phyloP scores from a whole-genome alignment of 768 basidiomycete genomes.

The Tylopilus felleus region DNA sequence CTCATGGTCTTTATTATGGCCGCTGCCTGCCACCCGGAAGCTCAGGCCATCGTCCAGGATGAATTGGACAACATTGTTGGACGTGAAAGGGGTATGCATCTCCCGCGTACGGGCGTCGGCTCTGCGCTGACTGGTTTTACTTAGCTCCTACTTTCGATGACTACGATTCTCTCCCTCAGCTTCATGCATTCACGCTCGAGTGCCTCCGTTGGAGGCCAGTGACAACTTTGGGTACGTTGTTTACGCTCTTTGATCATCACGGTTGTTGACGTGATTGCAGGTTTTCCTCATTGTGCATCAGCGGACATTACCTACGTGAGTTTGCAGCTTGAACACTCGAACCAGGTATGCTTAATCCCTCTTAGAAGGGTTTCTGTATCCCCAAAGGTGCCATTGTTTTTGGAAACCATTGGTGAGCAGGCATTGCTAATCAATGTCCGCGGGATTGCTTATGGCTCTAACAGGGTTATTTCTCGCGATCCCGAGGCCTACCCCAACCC shows the following conservation, averaged over 20 bases:
- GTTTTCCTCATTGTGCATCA: conserved; percentile 63
- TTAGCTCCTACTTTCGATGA: conserved; percentile 43
- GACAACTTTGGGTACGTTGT: conserved; percentile 27
- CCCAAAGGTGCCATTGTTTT: conserved; percentile 36
- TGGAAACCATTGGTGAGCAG: conserved; percentile 34
- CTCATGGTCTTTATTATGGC: conserved; percentile 58
- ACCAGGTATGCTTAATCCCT: conserved; percentile 2
- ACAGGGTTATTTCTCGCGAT: conserved; percentile 55
- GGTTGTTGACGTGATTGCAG: conserved; percentile 21
- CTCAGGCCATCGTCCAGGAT: conserved; percentile 48
- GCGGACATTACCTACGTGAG: conserved; percentile 62
- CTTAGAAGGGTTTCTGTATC: conserved; percentile 34
- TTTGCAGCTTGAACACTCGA: background rate
- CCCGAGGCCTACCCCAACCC: conserved; percentile 57
- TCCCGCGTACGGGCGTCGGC: background rate
- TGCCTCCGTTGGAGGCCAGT: conserved; percentile 42
- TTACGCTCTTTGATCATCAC: background rate
- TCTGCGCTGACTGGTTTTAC: background rate
- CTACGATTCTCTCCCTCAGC: conserved; percentile 32
- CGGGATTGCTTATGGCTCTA: background rate
- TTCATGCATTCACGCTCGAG: conserved; percentile 42
- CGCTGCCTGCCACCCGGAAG: conserved; percentile 50
- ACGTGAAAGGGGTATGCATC: conserved; percentile 30
- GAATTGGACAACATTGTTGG: conserved; percentile 56
- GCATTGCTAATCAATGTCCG: background rate